Base-by-base conservation (phyloP, 2,329 filamentous ascomycete species). In the Penicillium griseofulvum region DNA sequence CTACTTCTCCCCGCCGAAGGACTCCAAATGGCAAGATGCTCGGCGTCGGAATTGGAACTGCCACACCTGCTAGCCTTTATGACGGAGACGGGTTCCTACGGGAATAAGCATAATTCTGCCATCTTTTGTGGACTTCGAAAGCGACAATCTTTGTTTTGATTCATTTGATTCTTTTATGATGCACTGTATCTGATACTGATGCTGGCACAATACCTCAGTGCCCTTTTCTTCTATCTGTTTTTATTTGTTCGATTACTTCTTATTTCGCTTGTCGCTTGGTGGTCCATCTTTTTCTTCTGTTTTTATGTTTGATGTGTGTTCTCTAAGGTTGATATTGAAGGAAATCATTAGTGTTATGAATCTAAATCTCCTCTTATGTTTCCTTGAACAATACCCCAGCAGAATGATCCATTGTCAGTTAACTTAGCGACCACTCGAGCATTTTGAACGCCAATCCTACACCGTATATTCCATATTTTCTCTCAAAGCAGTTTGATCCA, bases 31-130 rank as follows among this genome's bases (percentile, higher is more conserved):
- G 62, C 24, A 68, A 69, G 53, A 51, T 57, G 0, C 56, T 70
- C 12, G 68, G 66, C 4, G 58, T 71, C 38, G 69, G 69, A 3
- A 63, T 68, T 50, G 69, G 64, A 7, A 61, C 59, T 42, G 67
- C 68, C n/a, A 79, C 75, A 45, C 76, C 76, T 34, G 74, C 65
- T 49, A 80, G 78, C 65, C 62, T 80, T 59, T 81, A 80, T 62
- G 78, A 80, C 58, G 58, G 71, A 17, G 65, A 74, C 48, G 66
- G 73, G 7, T 71, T 74, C 58, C 53, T 74, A 54, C 71, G 71
- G 52, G 72, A 74, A 60, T 73, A 63, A 56, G 41, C n/a, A 24
- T 22, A 7, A 36, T 54, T 51, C 28, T 51, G 47, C 41, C 3
- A 34, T 47, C 4, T 29, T 39, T 54, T 34, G 17, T 34, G 14